Base-by-base conservation (phyloP, 164 flowering plant genomes). In the Sedum album region DNA sequence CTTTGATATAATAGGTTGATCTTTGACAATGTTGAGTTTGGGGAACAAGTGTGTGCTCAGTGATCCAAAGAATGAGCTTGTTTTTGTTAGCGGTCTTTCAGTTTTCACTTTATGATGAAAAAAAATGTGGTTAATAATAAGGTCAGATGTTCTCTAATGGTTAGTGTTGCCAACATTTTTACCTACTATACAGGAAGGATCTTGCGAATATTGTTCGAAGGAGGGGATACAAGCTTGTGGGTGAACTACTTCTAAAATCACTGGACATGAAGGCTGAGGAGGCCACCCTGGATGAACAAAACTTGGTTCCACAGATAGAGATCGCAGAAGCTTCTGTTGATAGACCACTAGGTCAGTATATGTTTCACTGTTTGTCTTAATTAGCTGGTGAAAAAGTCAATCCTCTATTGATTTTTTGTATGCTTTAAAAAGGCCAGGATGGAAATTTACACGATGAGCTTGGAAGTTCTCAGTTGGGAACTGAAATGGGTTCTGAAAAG, bases 171-270 rank as follows among this genome's bases (percentile, higher is more conserved):
- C 33, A 57, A 57, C 62, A 2, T 11, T 30, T 57, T 57, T 57
- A 57, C 18, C 28, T 26, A 57, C 35, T 72, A 20, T 51, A 4
- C 67, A 93, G 98, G 85, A 84, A 78, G 73, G 96, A 93, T 72
- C 96, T 93, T 70, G 93, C 96, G 9, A 73, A 88, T 70, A 81
- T 88, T 78, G 96, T 93, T 8, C 77, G 98, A 76, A 80, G 96
- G 68, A 84, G 98, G 76, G 98, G 98, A 41, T 85, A 93, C 72
- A 93, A 85, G 78, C 72, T 73, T 60, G 72, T 93, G 23, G 73
- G 76, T 31, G 85, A 86, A 35, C 5, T 35, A 69, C 88, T 93
- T 65, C 72, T 64, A 21, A 76, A 66, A 66, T 72, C 89, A 48
- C 33, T 71, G 28, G 60, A 76, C 21, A 42, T 46, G 60, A 79